Evolutionary conservation across 495 filamentous ascomycete genomes (phyloP), one percentile per base, ranked within the genome.

Genomic region (Penicillium argentinense): DNA sequence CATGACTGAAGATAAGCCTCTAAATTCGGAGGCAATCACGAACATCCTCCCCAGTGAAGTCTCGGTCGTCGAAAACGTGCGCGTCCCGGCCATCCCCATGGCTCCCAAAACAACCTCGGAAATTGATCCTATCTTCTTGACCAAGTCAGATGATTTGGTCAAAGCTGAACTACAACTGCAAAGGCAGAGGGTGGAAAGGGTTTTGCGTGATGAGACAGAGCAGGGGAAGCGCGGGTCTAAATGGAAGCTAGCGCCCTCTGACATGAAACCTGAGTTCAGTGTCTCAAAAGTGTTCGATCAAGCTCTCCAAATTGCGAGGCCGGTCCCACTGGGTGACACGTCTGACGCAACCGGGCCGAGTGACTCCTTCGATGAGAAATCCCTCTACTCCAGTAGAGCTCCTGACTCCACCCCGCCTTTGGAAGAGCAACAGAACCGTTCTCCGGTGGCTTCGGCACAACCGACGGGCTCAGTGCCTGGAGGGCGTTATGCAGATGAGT

Each of bases 341-440:
- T 72, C 74, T 76, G 69, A 72, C 51, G 59, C 51, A 45, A 80
- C 81, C 69, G 72, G 65, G 44, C 62, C 64, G 16, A 85, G 77
- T 75, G 88, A 91, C 59, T 91, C 88, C 9, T 87, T 89, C 67
- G 90, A 96, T 67, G 85, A 92, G 58, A 91, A 93, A 53, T 91
- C 88, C n/a, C 92, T 93, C 67, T 96, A 97, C 71, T 95, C 90
- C 36, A 95, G 89, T 74, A 84, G 82, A 69, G 73, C 76, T 42
- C 74, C 77, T 59, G 74, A 76, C 46, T 79, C 77, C 16, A 54
- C 60, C 30, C 71, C 64, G 11, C 63, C 60, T 24, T 50, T 48
- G 12, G 68, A 60, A 42, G 57, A 59, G 3, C 65, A 60, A 12
- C 62, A 46, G 32, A 62, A 56, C 33, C 50, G 52, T 29, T 68